phyloP scores from a whole-genome alignment of 2,329 filamentous ascomycete genomes.

The Botrytis fabae region DNA sequence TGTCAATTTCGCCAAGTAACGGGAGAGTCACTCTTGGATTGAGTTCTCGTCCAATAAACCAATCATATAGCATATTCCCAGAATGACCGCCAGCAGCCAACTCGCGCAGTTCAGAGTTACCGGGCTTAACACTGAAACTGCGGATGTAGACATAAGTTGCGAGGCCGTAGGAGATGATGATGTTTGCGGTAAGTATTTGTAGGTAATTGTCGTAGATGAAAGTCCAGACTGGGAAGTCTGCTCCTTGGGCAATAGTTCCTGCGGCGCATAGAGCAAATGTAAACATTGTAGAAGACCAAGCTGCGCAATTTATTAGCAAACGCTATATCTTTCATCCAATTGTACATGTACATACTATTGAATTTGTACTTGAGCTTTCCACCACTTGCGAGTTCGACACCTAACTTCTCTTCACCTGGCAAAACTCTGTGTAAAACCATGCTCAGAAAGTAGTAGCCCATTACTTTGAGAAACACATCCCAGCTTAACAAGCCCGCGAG shows the following conservation, averaged over 20 bases:
- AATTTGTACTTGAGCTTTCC: slow-evolving; percentile 80
- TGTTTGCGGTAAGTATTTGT: slow-evolving; percentile 80
- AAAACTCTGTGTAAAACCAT: slow-evolving; percentile 73
- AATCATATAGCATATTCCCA: slow-evolving; percentile 89
- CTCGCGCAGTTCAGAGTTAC: slow-evolving; percentile 70
- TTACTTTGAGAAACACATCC: slow-evolving; percentile 65
- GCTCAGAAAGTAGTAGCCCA: slow-evolving; percentile 78
- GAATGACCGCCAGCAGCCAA: slow-evolving; percentile 79
- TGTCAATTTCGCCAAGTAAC: slow-evolving; percentile 79
- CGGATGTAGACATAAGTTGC: slow-evolving; percentile 78
- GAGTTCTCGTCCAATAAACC: slow-evolving; percentile 93
- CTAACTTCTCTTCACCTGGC: slow-evolving; percentile 70
- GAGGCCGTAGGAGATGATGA: slow-evolving; percentile 71
- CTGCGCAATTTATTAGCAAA: slow-evolving; percentile 46
- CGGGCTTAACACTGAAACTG: slow-evolving; percentile 79
- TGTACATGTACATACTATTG: slow-evolving; percentile 56
- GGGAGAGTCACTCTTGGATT: slow-evolving; percentile 83
- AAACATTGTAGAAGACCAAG: slow-evolving; percentile 72
- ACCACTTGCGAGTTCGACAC: slow-evolving; percentile 68
- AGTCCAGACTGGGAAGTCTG: slow-evolving; percentile 84
- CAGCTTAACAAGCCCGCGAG: slow-evolving; percentile 69
- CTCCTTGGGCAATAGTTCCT: slow-evolving; percentile 74
- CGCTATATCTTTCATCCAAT: neutral
- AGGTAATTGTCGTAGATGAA: slow-evolving; percentile 91
- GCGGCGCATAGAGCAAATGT: slow-evolving; percentile 70